A percentile compares a stretch with the other conserved stretches of the same genome.
phyloP scores from a whole-genome alignment of 179 eudicot genomes.

The Spergularia azorica region DNA sequence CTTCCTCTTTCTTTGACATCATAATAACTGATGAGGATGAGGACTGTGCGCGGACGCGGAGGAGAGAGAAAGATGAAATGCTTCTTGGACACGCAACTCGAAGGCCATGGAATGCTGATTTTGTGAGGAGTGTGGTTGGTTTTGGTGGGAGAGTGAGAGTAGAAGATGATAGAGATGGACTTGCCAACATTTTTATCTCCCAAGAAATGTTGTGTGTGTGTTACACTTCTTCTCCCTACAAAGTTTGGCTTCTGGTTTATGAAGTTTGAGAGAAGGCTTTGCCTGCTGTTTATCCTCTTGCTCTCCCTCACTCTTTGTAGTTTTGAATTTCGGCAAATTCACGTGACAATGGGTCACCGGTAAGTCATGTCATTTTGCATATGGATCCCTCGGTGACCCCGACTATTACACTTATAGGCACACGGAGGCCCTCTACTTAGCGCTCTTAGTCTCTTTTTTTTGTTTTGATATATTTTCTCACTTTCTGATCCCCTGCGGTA shows the following conservation, averaged over 20 bases:
- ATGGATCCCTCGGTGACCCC: no score
- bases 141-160: constrained; percentile 35
- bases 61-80: constrained; percentile 17
- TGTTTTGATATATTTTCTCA: no score
- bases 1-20: constrained; percentile 82
- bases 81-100: constrained; percentile 36
- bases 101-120: constrained; percentile 64
- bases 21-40: constrained; percentile 41
- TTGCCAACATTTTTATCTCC: constrained; percentile 32
- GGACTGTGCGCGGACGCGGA: constrained; percentile 23
- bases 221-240: neutral
- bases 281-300: constrained; percentile 6
- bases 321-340: no score
- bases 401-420: no score
- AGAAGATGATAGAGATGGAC: constrained; percentile 32
- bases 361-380: no score
- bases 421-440: no score
- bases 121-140: constrained; percentile 23
- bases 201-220: neutral
- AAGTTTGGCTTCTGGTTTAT: no score
- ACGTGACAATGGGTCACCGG: no score
- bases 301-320: neutral
- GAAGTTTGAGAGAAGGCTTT: constrained; percentile 14
- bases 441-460: no score
- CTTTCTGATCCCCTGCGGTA: no score